Evolutionary conservation across 495 filamentous ascomycete species (phyloP), one percentile per base, ranked within the genome.

Genomic region (Friedmanniomyces simplex): DNA sequence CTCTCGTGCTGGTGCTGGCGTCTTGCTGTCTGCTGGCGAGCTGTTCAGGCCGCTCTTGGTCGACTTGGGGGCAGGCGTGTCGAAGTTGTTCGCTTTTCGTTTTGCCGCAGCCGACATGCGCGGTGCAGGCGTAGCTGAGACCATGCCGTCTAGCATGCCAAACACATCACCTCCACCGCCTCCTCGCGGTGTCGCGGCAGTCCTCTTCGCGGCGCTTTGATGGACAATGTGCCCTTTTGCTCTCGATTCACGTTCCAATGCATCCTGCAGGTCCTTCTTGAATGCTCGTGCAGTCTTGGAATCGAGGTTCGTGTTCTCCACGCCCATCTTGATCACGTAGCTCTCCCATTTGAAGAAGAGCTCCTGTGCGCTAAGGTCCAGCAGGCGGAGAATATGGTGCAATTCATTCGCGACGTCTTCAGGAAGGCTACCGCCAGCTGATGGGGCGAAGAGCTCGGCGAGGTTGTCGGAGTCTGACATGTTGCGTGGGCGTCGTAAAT

Each of bases 291-390:
- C 78, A 0, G 79, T 87, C 18, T 84, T 77, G 25, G 90, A 67
- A 58, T 82, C 79, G 54, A 91, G 67, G 51, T 79, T 87, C 42
- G 80, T 82, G 59, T 89, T 83, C 21, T 91, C 86, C 37, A 76
- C 64, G 5, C 82, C 82, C 87, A 96, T 93, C 73, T 91, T 95
- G 63, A 98, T 85, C 67, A 83, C 86, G 75, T 96, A 97, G 0
- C 88, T 88, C 65, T 98, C 91, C 93, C 93, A 98, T 79, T 96
- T 95, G 80, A 83, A 96, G 68, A 86, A 95, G 18, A 96, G 76
- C 63, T 98, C 91, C 66, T 96, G 80, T 25, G 80, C 75, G 28
- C 79, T 74, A 55, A 96, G 78, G 20, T 79, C 77, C 69, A 95
- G 87, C 18, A 96, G 73, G 50, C 84, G 83, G 69, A 93, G 79